phyloP scores from a whole-genome alignment of 169 alveolate species.

The Plasmodium fragile region DNA sequence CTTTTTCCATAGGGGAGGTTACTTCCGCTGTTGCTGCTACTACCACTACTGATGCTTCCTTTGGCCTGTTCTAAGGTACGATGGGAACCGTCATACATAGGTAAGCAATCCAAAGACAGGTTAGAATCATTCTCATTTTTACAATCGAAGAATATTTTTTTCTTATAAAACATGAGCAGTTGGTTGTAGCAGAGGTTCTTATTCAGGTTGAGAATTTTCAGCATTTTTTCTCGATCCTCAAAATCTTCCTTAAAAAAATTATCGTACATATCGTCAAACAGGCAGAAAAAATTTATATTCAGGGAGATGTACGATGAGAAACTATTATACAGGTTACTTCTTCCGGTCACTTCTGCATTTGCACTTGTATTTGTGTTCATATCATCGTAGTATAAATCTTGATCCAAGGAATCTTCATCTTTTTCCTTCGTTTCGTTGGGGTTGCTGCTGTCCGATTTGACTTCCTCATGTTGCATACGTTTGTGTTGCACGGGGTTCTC shows the following conservation, averaged over 20 bases:
- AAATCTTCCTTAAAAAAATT: constrained; percentile 40
- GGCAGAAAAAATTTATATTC: constrained; percentile 36
- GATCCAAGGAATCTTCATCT: neutral
- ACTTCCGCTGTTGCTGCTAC: neutral
- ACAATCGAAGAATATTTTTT: constrained; percentile 34
- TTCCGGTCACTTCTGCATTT: neutral
- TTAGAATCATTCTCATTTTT: constrained; percentile 1
- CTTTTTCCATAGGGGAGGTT: neutral
- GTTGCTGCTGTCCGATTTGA: neutral
- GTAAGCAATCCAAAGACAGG: neutral
- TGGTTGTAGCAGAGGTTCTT: constrained; percentile 30
- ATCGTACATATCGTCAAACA: constrained; percentile 63
- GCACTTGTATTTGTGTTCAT: neutral
- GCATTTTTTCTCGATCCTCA: constrained; percentile 58
- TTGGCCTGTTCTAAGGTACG: neutral
- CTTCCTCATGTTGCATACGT: neutral
- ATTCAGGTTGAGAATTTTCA: constrained; percentile 29
- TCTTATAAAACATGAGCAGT: constrained; percentile 46
- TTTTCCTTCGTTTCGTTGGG: neutral
- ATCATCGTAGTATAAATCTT: neutral
- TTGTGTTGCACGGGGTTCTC: neutral
- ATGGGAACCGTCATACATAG: neutral
- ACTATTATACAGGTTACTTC: neutral
- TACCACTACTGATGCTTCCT: neutral
- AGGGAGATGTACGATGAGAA: constrained; percentile 39